Base-by-base conservation (phyloP, 176 grass and related monocot species). In the Stipa capillata region DNA sequence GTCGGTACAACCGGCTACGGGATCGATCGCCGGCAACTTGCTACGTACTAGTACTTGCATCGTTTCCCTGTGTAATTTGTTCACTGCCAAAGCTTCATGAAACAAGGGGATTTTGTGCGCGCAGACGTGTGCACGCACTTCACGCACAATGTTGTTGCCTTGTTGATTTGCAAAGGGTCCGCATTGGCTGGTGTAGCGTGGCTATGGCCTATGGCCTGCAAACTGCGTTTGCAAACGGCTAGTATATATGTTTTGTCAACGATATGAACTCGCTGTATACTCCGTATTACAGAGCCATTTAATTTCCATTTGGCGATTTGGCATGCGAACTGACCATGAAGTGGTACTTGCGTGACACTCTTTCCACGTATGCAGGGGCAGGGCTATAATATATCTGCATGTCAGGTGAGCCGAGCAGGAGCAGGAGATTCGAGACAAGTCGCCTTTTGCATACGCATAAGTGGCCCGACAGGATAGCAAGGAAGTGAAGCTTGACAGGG, bases 381-480 rank as follows among this genome's bases (percentile, higher is more conserved):
- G n/a, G n/a, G n/a, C n/a, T n/a, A n/a, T n/a, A n/a, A n/a, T n/a
- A n/a, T n/a, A n/a, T n/a, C n/a, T n/a, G n/a, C n/a, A n/a, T n/a
- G 35, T 49, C 20, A 49, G 39, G 41, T 14, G 40, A 39, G n/a
- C n/a, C n/a, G n/a, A n/a, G 62, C 82, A 20, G 50, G 27, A 58
- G 17, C 51, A 39, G 18, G 14, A 24, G 47, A 36, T 45, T 73
- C 17, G 48, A 71, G 81, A 40, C 33, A 29, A 3, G 82, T 73
- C 76, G 35, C 76, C 66, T 4, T n/a, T n/a, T n/a, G n/a, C n/a
- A n/a, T n/a, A n/a, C 59, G 69, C 48, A 37, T 50, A 74, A 81
- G 50, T 69, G 24, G 78, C 31, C 77, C 78, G 70, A 81, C 84
- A 81, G 20, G 58, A 20, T 74, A 66, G 83, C 47, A 24, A 17